Evolutionary conservation across 2,329 filamentous ascomycete species (phyloP).

Genomic region (Colletotrichum sp.): DNA sequence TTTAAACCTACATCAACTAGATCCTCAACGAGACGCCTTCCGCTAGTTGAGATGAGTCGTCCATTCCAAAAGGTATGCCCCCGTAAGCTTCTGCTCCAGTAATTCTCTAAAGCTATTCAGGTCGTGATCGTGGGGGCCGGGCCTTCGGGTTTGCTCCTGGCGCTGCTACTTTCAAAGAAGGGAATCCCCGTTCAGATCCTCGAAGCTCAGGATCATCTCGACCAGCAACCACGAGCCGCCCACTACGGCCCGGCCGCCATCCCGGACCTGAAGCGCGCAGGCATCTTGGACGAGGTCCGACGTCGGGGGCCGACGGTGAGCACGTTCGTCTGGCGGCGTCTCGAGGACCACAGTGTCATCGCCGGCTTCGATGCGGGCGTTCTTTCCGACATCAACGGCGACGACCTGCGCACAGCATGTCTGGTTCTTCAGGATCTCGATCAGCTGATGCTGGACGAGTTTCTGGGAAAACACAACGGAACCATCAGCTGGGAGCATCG

Average conservation of each 20-base stretch:
- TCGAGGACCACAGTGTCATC: conserved; percentile 37
- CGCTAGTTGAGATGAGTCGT: neutral
- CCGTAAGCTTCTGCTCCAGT: neutral
- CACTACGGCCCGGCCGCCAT: conserved; percentile 65
- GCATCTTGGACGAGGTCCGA: conserved; percentile 54
- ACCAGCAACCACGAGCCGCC: conserved; percentile 65
- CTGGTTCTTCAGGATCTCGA: conserved; percentile 47
- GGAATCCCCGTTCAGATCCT: conserved; percentile 58
- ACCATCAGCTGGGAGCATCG: conserved; percentile 49
- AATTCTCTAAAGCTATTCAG: neutral
- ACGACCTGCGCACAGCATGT: conserved; percentile 44
- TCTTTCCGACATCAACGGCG: conserved; percentile 39
- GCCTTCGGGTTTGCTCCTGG: conserved; percentile 53
- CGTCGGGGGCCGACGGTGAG: conserved; percentile 40
- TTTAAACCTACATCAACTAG: neutral
- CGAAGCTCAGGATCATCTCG: conserved; percentile 58
- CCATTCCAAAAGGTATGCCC: conserved; percentile 1
- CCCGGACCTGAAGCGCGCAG: conserved; percentile 62
- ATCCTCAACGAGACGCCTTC: neutral
- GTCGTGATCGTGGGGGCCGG: conserved; percentile 52
- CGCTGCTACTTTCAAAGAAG: conserved; percentile 56
- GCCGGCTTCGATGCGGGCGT: conserved; percentile 38
- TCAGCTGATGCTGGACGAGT: conserved; percentile 46
- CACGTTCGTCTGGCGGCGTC: conserved; percentile 44
- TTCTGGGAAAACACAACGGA: conserved; percentile 36